Base-by-base conservation (phyloP, 768 basidiomycete species). In the Suillus decipiens region DNA sequence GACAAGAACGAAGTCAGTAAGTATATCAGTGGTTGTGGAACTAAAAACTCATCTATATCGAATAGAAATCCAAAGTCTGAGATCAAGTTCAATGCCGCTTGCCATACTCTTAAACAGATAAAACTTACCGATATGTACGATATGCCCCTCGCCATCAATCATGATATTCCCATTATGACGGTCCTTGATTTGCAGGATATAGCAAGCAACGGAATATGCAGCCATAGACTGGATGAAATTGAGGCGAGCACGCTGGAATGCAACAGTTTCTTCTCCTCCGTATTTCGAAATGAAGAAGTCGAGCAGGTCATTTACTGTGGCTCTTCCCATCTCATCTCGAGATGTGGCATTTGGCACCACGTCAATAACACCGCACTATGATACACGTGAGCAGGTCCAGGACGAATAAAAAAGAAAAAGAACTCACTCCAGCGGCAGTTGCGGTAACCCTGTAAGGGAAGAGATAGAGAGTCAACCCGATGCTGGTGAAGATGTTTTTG, bases 211-310 rank as follows among this genome's bases (percentile, higher is more conserved):
- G 37, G 96, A 99, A 76, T 99, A 99, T 11, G 95, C 97, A 0
- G 97, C 96, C 97, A 99, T 99, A 2, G 95, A 96, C 73, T 97
- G 96, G 62, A 99, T 93, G 73, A 99, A 99, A 76, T 98, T 97
- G 65, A 92, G 81, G 19, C 95, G 89, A 50, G 97, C 97, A 66
- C 86, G 84, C 73, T 98, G 96, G 80, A 99, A 99, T 55, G 90
- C 81, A 48, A 93, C 77, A 0, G 93, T 93, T 68, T 98, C 94
- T 72, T 90, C 86, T 55, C 91, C 89, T 24, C 96, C 97, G 70
- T 97, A 97, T 74, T 91, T 96, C 39, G 93, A 86, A 31, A 93
- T 82, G 76, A 99, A 99, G 80, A 99, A 99, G 68, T 90, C 90
- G 39, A 92, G 84, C 22, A 99, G 82, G 72, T 99, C 96, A 68